These are phyloP conservation scores for Rhizomucor pusillus DNA, from an alignment of 371 early-diverging fungal species.

Conservation along the genomic window DNA sequence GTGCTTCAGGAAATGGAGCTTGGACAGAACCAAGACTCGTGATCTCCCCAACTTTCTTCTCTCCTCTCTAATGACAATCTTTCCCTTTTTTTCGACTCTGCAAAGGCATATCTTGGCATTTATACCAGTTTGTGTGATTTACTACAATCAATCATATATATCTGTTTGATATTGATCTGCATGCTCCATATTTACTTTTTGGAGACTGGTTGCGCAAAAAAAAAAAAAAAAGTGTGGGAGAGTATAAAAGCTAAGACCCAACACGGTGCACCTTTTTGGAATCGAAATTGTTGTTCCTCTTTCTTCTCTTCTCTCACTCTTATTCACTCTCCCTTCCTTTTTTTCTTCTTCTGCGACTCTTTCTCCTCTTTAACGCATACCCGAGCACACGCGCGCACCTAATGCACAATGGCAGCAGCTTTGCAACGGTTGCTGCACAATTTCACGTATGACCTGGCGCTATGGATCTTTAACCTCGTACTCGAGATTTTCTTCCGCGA, in stretches of 20 bases:
- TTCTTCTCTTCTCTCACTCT: conserved; percentile 2
- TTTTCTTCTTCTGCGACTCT: neutral
- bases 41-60: neutral
- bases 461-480: conserved; percentile 60
- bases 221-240: neutral
- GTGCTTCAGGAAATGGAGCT: conserved; percentile 60
- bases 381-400: neutral
- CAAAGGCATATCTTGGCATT: neutral
- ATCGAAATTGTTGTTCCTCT: conserved; percentile 1
- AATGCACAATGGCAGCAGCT: conserved; percentile 7
- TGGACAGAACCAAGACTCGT: conserved; percentile 9
- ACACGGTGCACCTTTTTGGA: no score
- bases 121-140: no score
- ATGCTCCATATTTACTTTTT: no score
- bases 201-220: no score
- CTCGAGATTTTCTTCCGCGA: conserved; percentile 88
- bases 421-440: conserved; percentile 7
- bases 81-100: neutral
- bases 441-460: conserved; percentile 32
- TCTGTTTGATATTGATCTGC: no score
- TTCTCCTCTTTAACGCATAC: neutral
- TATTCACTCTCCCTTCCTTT: conserved; percentile 1
- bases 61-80: neutral
- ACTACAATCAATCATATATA: no score
- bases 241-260: no score